phyloP scores from a whole-genome alignment of 305 asterid genomes.

The Coffea humblotiana region DNA sequence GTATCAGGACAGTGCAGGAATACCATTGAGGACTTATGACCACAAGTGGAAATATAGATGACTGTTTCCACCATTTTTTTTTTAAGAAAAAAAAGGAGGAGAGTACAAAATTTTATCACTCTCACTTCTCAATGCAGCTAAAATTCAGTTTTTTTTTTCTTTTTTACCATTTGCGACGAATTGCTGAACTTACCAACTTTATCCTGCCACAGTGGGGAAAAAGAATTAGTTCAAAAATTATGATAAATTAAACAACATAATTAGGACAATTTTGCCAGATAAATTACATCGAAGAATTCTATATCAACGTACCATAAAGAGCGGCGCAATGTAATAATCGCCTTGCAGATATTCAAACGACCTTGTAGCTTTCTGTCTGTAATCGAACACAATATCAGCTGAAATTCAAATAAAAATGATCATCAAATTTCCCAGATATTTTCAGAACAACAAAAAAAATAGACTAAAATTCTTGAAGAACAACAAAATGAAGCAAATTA shows the following conservation, averaged over 20 bases:
- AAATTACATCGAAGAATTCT: no score
- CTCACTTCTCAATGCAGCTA: background rate
- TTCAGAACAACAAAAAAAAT: background rate
- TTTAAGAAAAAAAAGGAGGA: no score
- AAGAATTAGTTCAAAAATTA: background rate
- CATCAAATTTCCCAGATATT: slow-evolving; percentile 2
- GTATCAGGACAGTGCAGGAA: slow-evolving; percentile 12
- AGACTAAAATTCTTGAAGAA: background rate
- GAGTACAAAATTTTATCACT: background rate
- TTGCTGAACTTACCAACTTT: slow-evolving; percentile 76
- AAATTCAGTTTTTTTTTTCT: background rate
- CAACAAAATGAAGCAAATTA: slow-evolving; percentile 21
- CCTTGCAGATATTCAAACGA: slow-evolving; percentile 89
- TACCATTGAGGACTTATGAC: no score
- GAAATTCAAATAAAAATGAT: slow-evolving; percentile 21
- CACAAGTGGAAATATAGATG: background rate
- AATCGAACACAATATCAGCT: slow-evolving; percentile 98
- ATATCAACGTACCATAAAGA: slow-evolving; percentile 56
- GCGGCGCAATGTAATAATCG: slow-evolving; percentile 84
- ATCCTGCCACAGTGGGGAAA: slow-evolving; percentile 54
- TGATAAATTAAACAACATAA: background rate
- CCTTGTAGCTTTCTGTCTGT: slow-evolving; percentile 86
- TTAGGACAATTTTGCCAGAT: no score
- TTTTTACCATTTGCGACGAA: slow-evolving; percentile 17
- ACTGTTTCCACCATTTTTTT: no score